Evolutionary conservation across 2,329 filamentous ascomycete genomes (phyloP).

Genomic region (Colletotrichum eremochloae): DNA sequence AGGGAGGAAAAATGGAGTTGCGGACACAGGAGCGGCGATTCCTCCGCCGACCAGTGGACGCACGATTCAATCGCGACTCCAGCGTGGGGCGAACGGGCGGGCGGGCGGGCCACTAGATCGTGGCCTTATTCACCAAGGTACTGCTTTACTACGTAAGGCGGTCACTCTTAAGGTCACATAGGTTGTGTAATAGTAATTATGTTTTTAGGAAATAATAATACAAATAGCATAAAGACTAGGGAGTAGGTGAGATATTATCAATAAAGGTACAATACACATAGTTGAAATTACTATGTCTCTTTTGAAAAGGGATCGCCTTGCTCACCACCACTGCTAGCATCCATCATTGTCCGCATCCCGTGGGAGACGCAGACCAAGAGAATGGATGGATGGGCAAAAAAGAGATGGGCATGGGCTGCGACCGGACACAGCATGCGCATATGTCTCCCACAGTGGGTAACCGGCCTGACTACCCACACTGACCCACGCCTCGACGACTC

Average conservation of each 20-base stretch:
- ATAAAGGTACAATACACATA: no score
- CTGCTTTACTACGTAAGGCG: no score
- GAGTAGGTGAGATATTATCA: no score
- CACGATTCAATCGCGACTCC: conserved; percentile 5
- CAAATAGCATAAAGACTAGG: no score
- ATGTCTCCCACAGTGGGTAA: conserved; percentile 8
- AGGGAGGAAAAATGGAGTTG: conserved; percentile 10
- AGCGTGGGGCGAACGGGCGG: not conserved
- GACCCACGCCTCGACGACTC: not conserved
- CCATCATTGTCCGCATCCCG: not conserved
- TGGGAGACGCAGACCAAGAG: not conserved
- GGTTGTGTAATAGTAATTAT: no score
- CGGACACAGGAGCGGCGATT: conserved; percentile 12
- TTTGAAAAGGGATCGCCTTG: not conserved
- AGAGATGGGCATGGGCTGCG: not conserved
- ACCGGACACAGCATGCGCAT: not conserved
- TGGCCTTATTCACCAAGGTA: no score
- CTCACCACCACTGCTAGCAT: conserved; percentile 1
- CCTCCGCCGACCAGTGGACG: conserved; percentile 10
- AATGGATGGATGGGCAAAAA: not conserved
- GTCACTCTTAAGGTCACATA: no score
- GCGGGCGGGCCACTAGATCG: not conserved
- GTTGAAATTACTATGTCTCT: no score
- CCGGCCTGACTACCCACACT: conserved; percentile 11
- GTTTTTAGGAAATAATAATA: no score